These are phyloP conservation scores for Leptodontidium sp. DNA, from an alignment of 2,329 filamentous ascomycete genomes.

Conservation along the genomic window DNA sequence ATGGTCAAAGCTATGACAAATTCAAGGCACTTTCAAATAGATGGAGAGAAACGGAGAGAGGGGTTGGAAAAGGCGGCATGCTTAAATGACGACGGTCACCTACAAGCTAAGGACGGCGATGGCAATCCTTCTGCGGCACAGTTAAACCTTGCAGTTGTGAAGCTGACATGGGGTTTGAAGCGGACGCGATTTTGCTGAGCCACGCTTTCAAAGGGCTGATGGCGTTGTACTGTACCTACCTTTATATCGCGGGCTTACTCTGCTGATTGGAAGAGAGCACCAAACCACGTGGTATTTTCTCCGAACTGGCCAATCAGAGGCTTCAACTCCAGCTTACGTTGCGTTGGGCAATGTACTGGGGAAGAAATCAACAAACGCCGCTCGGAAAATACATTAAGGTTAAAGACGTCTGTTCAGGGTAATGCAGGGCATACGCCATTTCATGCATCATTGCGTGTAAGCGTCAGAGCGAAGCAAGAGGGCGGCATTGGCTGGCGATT, in stretches of 20 bases:
- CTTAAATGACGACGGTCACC: not conserved
- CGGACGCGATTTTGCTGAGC: constrained; percentile 8
- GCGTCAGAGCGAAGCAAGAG: too few relatives aligned
- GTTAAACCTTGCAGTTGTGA: not conserved
- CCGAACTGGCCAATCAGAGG: constrained; percentile 2
- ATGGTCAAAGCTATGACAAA: not conserved
- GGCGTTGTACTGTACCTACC: not conserved
- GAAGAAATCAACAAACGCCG: too few relatives aligned
- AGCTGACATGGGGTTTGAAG: not conserved
- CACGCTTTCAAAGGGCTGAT: not conserved
- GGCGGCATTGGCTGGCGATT: too few relatives aligned
- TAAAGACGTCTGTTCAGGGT: not conserved
- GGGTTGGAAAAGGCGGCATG: not conserved
- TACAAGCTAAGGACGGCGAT: not conserved
- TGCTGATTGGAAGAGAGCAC: not conserved
- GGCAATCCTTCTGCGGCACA: constrained; percentile 7
- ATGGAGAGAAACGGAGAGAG: not conserved
- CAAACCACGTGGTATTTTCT: not conserved
- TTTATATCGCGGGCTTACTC: not conserved
- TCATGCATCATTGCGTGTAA: too few relatives aligned
- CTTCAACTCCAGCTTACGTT: not conserved
- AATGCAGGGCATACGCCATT: not conserved
- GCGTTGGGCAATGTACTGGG: too few relatives aligned
- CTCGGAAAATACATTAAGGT: not conserved
- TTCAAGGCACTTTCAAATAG: not conserved